phyloP scores from a whole-genome alignment of 2,329 filamentous ascomycete genomes.

The Dothidotthia symphoricarpi region DNA sequence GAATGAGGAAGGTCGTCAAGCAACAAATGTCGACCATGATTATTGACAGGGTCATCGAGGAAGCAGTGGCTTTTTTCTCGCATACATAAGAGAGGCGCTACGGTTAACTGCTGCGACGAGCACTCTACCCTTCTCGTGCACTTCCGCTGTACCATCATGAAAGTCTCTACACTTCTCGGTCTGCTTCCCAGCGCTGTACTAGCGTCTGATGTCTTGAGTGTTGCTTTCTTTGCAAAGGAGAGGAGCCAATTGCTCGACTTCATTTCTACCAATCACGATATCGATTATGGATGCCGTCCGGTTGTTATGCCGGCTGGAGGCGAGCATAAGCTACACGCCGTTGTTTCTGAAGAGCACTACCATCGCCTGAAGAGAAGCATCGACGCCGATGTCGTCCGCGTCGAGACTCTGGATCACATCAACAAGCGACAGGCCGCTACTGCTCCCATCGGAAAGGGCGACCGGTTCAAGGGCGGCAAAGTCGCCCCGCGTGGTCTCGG shows the following conservation, averaged over 20 bases:
- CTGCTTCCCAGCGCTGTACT: conserved; percentile 26
- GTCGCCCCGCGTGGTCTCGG: conserved; percentile 45
- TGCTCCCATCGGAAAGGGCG: conserved; percentile 39
- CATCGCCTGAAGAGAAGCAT: conserved; percentile 22
- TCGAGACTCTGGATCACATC: conserved; percentile 25
- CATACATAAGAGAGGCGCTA: too few relatives aligned
- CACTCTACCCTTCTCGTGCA: neutral
- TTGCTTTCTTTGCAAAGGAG: conserved; percentile 34
- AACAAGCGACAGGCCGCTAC: conserved; percentile 29
- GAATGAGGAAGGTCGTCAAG: too few relatives aligned
- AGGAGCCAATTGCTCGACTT: conserved; percentile 27
- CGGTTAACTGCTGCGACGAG: too few relatives aligned
- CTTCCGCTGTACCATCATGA: conserved; percentile 18
- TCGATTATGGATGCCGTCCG: conserved; percentile 39
- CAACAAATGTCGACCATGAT: too few relatives aligned
- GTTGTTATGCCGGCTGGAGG: conserved; percentile 25
- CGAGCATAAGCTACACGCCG: conserved; percentile 35
- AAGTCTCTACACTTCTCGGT: conserved; percentile 25
- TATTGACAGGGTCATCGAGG: too few relatives aligned
- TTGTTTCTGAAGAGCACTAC: conserved; percentile 27
- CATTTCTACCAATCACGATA: conserved; percentile 29
- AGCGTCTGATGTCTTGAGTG: conserved; percentile 28
- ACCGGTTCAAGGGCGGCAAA: conserved; percentile 46
- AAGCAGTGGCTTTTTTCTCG: too few relatives aligned
- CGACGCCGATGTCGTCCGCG: conserved; percentile 22